These are phyloP conservation scores for Polytrichum commune DNA, from an alignment of 225 moss, liverwort and hornwort species.

Conservation along the genomic window DNA sequence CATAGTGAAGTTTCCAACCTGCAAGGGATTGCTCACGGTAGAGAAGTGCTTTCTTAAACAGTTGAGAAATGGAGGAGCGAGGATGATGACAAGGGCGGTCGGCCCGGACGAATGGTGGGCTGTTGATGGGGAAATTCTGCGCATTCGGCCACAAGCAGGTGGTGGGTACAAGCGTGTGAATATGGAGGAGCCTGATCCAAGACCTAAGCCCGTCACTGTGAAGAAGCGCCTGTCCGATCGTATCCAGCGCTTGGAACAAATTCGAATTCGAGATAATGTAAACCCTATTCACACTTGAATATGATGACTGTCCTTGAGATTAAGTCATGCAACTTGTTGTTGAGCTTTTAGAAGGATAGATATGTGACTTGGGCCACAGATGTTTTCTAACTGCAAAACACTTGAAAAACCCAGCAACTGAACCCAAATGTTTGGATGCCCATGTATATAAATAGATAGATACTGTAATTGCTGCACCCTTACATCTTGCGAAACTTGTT, in stretches of 20 bases:
- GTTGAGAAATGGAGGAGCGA: constrained; percentile 32
- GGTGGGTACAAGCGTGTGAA: constrained; percentile 53
- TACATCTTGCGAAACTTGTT: too few species aligned
- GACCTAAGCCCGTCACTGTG: constrained; percentile 51
- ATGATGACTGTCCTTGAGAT: too few species aligned
- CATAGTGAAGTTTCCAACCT: too few species aligned
- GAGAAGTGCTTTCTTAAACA: constrained; percentile 7
- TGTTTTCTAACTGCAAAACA: not conserved
- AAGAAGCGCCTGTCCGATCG: constrained; percentile 35
- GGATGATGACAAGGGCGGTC: constrained; percentile 17
- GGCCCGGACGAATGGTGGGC: constrained; percentile 83
- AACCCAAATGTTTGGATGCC: too few species aligned
- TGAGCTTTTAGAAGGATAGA: not conserved
- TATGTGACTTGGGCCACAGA: not conserved
- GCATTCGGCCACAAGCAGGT: constrained; percentile 47
- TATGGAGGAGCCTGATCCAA: constrained; percentile 53
- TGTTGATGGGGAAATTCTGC: constrained; percentile 76
- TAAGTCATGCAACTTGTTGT: not conserved
- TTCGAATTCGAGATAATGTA: constrained; percentile 49
- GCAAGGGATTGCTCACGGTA: too few species aligned
- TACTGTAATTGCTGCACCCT: too few species aligned
- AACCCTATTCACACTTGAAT: constrained; percentile 1
- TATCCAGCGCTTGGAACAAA: constrained; percentile 35
- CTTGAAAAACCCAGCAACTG: too few species aligned
- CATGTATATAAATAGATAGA: too few species aligned